Evolutionary conservation across 2,329 filamentous ascomycete species (phyloP), one percentile per base, ranked within the genome.

Genomic region (Penicillium sp.): DNA sequence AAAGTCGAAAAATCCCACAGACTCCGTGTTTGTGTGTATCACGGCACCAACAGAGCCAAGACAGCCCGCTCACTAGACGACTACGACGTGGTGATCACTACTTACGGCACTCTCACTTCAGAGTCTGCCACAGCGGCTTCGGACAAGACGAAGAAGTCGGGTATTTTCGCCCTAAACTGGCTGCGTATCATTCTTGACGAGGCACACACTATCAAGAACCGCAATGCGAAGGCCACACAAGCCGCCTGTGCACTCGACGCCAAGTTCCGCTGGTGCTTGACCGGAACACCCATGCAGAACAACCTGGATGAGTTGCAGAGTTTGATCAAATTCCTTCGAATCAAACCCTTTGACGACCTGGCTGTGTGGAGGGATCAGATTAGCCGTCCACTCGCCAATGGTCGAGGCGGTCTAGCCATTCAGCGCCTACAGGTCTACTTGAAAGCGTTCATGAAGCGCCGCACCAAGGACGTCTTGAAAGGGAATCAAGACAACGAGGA

Each of bases 161-260:
- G 92, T 10, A 93, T 92, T 65, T 96, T 96, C 67, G 91, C 90
- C 10, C 78, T 96, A 6, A 85, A 93, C 65, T 99, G 94, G 94
- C 97, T 94, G 76, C 88, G 94, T 47, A 84, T 96, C 56, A 93
- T 99, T 59, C 81, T 99, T 2, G 94, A 99, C 59, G 94, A 99
- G 76, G 94, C 94, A 1, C 94, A 99, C 71, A 95, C 89, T 1
- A 96, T 99, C 81, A 99, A 99, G 76, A 99, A 99, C 68, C 87
- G 93, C 58, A 96, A 95, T 61, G 91, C 94, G 21, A 99, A 99
- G 74, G 87, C 90, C 38, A 96, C 93, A 1, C 91, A 96, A 70
- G 92, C 94, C 1, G 94, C 89, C 60, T 99, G 87, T 68, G 89
- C 89, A 1, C 75, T 99, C 29, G 80, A 87, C 28, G 86, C 90